Evolutionary conservation across 1,284 basidiomycete species (phyloP).

Genomic region (Inonotus obliquus): DNA sequence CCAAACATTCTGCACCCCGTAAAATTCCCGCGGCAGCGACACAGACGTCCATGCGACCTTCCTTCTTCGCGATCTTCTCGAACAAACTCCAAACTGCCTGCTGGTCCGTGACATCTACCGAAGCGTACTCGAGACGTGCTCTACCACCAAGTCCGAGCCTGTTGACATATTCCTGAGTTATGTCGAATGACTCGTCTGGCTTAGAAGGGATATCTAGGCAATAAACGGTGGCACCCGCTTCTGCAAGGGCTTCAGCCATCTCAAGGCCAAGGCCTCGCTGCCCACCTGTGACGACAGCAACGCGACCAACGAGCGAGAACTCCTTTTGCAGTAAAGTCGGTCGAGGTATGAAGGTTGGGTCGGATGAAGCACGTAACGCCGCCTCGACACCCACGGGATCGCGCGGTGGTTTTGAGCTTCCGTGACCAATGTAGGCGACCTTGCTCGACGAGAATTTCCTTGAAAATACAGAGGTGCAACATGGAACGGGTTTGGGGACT

Average conservation of each 20-base stretch:
- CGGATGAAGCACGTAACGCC: slow-evolving; percentile 41
- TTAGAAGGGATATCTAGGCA: slow-evolving; percentile 67
- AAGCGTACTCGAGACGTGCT: slow-evolving; percentile 60
- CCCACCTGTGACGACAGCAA: slow-evolving; percentile 73
- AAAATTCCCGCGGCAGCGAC: slow-evolving; percentile 77
- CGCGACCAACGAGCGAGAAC: slow-evolving; percentile 69
- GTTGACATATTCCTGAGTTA: slow-evolving; percentile 48
- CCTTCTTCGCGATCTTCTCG: slow-evolving; percentile 57
- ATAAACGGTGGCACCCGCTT: slow-evolving; percentile 76
- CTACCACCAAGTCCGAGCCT: slow-evolving; percentile 34
- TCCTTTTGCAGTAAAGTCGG: slow-evolving; percentile 59
- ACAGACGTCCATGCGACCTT: slow-evolving; percentile 67
- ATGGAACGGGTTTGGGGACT: neutral
- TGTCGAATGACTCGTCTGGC: slow-evolving; percentile 65
- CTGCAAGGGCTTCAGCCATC: slow-evolving; percentile 72
- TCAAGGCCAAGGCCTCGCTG: slow-evolving; percentile 82
- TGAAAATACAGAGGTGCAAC: neutral
- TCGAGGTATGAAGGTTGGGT: slow-evolving; percentile 31
- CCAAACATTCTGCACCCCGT: slow-evolving; percentile 58
- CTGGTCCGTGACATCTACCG: slow-evolving; percentile 63
- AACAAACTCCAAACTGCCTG: slow-evolving; percentile 48
- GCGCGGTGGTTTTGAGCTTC: slow-evolving; percentile 36
- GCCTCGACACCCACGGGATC: slow-evolving; percentile 59
- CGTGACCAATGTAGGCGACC: neutral
- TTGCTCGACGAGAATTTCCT: neutral